A percentile compares a stretch with the other conserved stretches of the same genome.
Evolutionary conservation across 371 early-diverging fungal species (phyloP).

Genomic region (Saksenaea vasiformis): DNA sequence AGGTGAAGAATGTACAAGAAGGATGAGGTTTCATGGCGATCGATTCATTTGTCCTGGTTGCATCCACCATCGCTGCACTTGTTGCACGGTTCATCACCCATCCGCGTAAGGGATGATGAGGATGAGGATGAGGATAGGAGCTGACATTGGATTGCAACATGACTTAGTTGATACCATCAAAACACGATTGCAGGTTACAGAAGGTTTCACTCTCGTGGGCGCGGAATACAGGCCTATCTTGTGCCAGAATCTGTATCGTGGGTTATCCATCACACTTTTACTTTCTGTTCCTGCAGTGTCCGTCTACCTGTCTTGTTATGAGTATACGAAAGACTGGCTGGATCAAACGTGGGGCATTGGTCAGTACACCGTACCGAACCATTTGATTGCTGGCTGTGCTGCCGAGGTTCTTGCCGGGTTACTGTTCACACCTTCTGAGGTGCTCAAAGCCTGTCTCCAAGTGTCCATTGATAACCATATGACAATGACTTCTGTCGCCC

Average conservation of each 20-base stretch:
- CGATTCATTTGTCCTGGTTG: background rate
- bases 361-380: slow-evolving; percentile 32
- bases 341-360: background rate
- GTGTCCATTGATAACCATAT: slow-evolving; percentile 8
- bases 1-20: background rate
- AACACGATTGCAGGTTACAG: slow-evolving; percentile 62
- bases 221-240: background rate
- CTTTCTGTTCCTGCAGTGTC: slow-evolving; percentile 78
- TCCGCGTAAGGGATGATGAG: background rate
- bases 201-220: slow-evolving; percentile 7
- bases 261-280: slow-evolving; percentile 68
- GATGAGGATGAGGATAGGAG: background rate
- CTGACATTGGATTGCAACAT: background rate
- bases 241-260: slow-evolving; percentile 52
- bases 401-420: slow-evolving; percentile 63
- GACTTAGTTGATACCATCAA: slow-evolving; percentile 76
- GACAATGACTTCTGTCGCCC: background rate
- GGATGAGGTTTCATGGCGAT: background rate
- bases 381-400: slow-evolving; percentile 50
- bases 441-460: slow-evolving; percentile 76
- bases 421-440: slow-evolving; percentile 84
- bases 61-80: background rate
- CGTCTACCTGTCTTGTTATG: slow-evolving; percentile 75
- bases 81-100: background rate
- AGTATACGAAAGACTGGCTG: slow-evolving; percentile 54